These are phyloP conservation scores for Metarhizium humberi DNA, from an alignment of 2,329 filamentous ascomycete genomes.

Conservation along the genomic window DNA sequence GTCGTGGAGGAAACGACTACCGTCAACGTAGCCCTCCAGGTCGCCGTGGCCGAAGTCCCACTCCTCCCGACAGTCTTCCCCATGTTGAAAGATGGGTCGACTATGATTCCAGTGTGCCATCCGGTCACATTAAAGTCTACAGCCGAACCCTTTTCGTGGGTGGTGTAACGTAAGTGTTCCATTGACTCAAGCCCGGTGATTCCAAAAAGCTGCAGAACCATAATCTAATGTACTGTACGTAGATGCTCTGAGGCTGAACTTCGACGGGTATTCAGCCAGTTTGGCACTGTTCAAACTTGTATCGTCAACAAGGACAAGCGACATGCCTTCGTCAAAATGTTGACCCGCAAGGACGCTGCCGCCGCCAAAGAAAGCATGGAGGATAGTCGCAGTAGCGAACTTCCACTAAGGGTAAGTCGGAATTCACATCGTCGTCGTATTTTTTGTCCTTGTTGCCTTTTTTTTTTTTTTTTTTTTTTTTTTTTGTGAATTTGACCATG, in stretches of 20 bases:
- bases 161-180: slow-evolving; percentile 67
- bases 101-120: slow-evolving; percentile 64
- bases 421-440: neutral
- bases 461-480: too few relatives aligned
- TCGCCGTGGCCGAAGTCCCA: slow-evolving; percentile 56
- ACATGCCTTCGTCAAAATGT: slow-evolving; percentile 98
- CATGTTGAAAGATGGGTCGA: slow-evolving; percentile 61
- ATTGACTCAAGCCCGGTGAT: neutral
- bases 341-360: slow-evolving; percentile 77
- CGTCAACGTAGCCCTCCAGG: slow-evolving; percentile 78
- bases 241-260: slow-evolving; percentile 75
- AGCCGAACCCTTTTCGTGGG: slow-evolving; percentile 95
- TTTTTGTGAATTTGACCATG: neutral
- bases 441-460: neutral
- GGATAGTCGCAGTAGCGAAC: slow-evolving; percentile 59
- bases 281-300: slow-evolving; percentile 87
- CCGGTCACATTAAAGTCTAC: slow-evolving; percentile 79
- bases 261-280: slow-evolving; percentile 68
- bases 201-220: neutral
- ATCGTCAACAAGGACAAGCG: slow-evolving; percentile 98
- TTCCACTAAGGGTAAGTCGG: slow-evolving; percentile 59
- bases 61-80: slow-evolving; percentile 32
- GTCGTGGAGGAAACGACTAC: slow-evolving; percentile 58
- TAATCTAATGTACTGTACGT: neutral
- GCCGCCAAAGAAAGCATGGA: slow-evolving; percentile 83